Percentiles rank a stretch among this genome's conserved stretches.
These are phyloP conservation scores for Diutina siamensis DNA, from an alignment of 1,139 yeast genomes.

Conservation along the genomic window DNA sequence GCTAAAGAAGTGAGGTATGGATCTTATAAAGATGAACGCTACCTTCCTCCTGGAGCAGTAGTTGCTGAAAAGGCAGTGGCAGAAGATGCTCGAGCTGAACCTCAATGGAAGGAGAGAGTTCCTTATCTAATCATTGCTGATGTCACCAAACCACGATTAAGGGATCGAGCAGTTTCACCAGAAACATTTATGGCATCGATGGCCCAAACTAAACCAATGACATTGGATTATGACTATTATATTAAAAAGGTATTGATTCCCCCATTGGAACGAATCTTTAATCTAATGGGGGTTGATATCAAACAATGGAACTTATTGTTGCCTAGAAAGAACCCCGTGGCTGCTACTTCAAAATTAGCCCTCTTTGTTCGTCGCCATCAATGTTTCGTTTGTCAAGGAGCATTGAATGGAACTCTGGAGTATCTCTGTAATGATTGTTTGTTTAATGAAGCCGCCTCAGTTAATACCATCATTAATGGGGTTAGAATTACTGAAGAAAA, in stretches of 20 bases:
- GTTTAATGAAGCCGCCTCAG: neutral
- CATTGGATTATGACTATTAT: constrained; percentile 73
- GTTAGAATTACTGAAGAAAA: neutral
- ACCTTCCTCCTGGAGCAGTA: constrained; percentile 86
- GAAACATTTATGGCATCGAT: constrained; percentile 46
- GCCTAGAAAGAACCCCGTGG: constrained; percentile 26
- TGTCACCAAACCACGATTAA: constrained; percentile 47
- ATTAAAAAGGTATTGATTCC: constrained; percentile 77
- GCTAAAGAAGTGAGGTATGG: constrained; percentile 87
- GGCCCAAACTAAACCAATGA: constrained; percentile 21
- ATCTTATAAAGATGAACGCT: constrained; percentile 55
- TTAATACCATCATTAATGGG: neutral
- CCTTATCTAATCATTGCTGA: constrained; percentile 77
- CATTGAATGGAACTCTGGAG: neutral
- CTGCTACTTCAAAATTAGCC: neutral
- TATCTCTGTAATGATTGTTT: neutral
- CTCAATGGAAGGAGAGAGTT: constrained; percentile 81
- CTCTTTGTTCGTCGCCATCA: neutral
- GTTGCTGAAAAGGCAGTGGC: constrained; percentile 53
- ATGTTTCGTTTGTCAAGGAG: neutral
- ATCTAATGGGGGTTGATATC: constrained; percentile 72
- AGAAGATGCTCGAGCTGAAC: constrained; percentile 62
- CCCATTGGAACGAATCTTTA: constrained; percentile 77
- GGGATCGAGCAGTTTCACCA: constrained; percentile 75
- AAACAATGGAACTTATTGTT: constrained; percentile 68